A percentile compares a stretch with the other conserved stretches of the same genome.
Evolutionary conservation across 495 filamentous ascomycete genomes (phyloP).

Genomic region (Massariosphaeria phaeospora): DNA sequence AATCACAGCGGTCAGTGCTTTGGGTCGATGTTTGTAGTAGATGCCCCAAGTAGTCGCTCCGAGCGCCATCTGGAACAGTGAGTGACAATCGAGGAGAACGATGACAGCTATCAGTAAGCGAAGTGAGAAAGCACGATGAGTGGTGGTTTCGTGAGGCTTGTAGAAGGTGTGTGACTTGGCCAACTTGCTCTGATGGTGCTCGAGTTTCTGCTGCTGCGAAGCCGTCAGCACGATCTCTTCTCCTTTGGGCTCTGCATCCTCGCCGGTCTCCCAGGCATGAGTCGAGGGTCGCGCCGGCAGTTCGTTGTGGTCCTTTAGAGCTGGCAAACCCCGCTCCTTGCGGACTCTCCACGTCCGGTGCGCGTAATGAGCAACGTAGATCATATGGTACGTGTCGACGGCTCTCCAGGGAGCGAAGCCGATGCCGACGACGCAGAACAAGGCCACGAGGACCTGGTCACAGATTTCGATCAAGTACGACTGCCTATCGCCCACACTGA

Average conservation of each 20-base stretch:
- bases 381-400: slow-evolving; percentile 78
- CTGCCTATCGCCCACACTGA: slow-evolving; percentile 66
- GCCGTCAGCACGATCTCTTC: slow-evolving; percentile 57
- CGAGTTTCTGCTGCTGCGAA: slow-evolving; percentile 56
- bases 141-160: slow-evolving; percentile 75
- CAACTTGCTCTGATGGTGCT: slow-evolving; percentile 70
- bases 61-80: slow-evolving; percentile 67
- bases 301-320: slow-evolving; percentile 68
- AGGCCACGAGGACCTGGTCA: slow-evolving; percentile 68
- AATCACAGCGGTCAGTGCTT: slow-evolving; percentile 70
- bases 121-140: slow-evolving; percentile 71
- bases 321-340: slow-evolving; percentile 53
- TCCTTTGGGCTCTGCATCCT: slow-evolving; percentile 18
- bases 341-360: slow-evolving; percentile 67
- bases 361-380: slow-evolving; percentile 61
- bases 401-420: slow-evolving; percentile 69
- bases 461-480: slow-evolving; percentile 68
- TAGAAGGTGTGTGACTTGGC: slow-evolving; percentile 76
- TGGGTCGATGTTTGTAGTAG: slow-evolving; percentile 55
- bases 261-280: slow-evolving; percentile 11
- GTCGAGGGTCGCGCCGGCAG: slow-evolving; percentile 45
- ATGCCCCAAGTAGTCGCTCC: slow-evolving; percentile 72
- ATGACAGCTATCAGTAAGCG: slow-evolving; percentile 67
- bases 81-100: slow-evolving; percentile 67
- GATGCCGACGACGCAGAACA: slow-evolving; percentile 73